These are phyloP conservation scores for Solanum etuberosum DNA, from an alignment of 257 asterid species.

Conservation along the genomic window DNA sequence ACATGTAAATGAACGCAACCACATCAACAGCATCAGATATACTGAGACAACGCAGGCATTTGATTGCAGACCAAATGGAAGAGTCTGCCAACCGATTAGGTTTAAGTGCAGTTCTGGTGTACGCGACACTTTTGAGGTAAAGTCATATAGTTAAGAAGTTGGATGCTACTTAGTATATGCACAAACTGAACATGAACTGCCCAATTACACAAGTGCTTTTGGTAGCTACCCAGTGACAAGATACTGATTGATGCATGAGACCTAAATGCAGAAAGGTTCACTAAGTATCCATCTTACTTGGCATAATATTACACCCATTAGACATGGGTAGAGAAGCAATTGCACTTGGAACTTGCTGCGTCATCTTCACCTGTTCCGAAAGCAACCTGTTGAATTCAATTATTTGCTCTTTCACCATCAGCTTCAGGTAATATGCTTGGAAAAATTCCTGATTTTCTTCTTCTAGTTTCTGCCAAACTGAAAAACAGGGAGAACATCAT, in stretches of 20 bases:
- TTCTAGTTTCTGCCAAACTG: constrained; percentile 92
- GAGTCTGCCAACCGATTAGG: background rate
- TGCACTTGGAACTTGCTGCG: constrained; percentile 39
- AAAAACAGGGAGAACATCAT: constrained; percentile 9
- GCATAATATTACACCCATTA: constrained; percentile 54
- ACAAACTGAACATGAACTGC: background rate
- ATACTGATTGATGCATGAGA: background rate
- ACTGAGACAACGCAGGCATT: background rate
- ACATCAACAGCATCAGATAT: background rate
- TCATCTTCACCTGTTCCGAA: constrained; percentile 48
- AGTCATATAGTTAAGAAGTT: background rate
- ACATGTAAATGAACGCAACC: background rate
- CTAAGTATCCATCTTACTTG: constrained; percentile 36
- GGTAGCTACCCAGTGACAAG: background rate
- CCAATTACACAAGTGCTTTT: background rate
- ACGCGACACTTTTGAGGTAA: background rate
- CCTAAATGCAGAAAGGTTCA: background rate
- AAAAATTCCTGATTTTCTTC: constrained; percentile 71
- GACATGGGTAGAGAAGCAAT: constrained; percentile 39
- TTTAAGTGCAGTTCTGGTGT: background rate
- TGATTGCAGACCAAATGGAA: background rate
- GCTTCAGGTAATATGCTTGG: constrained; percentile 57
- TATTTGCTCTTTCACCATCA: constrained; percentile 76
- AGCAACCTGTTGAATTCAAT: constrained; percentile 75
- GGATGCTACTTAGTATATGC: background rate